These are phyloP conservation scores for Kwoniella sp. DNA, from an alignment of 768 basidiomycete genomes.

Conservation along the genomic window DNA sequence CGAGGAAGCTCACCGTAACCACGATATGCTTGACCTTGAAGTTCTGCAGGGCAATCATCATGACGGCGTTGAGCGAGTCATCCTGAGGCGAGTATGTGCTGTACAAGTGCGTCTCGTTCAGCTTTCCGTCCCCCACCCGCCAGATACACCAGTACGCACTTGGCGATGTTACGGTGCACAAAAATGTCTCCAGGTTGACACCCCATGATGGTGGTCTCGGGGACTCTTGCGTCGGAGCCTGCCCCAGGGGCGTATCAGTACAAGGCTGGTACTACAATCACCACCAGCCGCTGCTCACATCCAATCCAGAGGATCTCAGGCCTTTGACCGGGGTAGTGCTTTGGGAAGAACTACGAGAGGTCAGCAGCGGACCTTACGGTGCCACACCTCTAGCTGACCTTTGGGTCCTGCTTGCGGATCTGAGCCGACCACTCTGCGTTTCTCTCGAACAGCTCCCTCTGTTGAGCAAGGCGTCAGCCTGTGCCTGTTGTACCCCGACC, in stretches of 20 bases:
- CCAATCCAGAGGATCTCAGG: slow-evolving; percentile 45
- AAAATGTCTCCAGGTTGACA: slow-evolving; percentile 44
- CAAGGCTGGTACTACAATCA: not conserved
- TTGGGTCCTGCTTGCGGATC: slow-evolving; percentile 27
- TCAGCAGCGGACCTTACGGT: not conserved
- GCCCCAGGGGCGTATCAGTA: not conserved
- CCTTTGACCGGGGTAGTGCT: slow-evolving; percentile 38
- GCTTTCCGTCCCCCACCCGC: not conserved
- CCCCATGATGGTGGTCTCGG: slow-evolving; percentile 39
- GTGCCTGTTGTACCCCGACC: not conserved
- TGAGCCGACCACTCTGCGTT: slow-evolving; percentile 30
- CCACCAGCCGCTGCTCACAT: slow-evolving; percentile 32
- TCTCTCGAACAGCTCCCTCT: slow-evolving; percentile 32
- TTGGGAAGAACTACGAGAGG: slow-evolving; percentile 32
- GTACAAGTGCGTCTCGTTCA: not conserved
- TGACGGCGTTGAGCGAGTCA: slow-evolving; percentile 40
- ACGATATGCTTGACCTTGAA: slow-evolving; percentile 46
- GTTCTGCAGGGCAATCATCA: slow-evolving; percentile 42
- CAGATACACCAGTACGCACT: slow-evolving; percentile 19
- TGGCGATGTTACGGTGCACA: slow-evolving; percentile 38
- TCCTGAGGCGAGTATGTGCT: slow-evolving; percentile 38
- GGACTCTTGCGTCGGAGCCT: slow-evolving; percentile 44
- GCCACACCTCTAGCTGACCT: slow-evolving; percentile 15
- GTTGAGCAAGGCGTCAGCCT: not conserved
- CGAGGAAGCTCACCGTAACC: slow-evolving; percentile 26